Percentiles rank a stretch among this genome's conserved stretches.
Evolutionary conservation across 163 green algal genomes (phyloP).

Genomic region (Scenedesmus sp.): DNA sequence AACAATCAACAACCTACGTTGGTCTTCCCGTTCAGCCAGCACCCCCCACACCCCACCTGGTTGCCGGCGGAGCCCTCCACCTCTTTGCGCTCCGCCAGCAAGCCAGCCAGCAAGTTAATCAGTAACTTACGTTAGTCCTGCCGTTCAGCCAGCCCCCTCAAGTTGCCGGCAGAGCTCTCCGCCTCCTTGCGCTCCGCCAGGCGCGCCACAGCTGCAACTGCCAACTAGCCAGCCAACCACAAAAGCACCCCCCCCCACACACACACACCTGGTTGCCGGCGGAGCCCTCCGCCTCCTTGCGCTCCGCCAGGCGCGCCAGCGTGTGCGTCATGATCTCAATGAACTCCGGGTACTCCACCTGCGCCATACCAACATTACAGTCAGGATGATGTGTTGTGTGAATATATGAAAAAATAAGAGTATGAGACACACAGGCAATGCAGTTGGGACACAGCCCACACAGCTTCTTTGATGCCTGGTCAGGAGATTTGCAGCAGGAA

Average conservation of each 20-base stretch:
- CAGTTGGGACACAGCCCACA: too few species aligned
- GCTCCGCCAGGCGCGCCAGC: constrained; percentile 60
- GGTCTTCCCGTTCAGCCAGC: too few species aligned
- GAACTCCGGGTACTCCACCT: constrained; percentile 79
- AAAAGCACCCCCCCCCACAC: too few species aligned
- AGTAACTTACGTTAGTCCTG: too few species aligned
- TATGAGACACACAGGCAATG: too few species aligned
- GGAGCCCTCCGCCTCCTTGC: constrained; percentile 49
- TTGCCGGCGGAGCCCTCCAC: constrained; percentile 37
- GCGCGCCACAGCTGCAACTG: constrained; percentile 48
- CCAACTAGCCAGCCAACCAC: too few species aligned
- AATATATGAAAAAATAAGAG: too few species aligned
- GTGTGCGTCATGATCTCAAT: constrained; percentile 81
- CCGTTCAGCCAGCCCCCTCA: not conserved
- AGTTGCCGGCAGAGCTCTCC: constrained; percentile 23
- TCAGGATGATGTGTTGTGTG: not conserved
- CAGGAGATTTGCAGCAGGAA: too few species aligned
- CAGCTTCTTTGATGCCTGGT: too few species aligned
- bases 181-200: constrained; percentile 56
- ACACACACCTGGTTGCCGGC: not conserved
- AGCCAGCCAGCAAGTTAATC: not conserved
- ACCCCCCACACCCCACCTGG: not conserved
- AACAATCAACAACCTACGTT: too few species aligned
- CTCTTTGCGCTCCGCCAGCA: constrained; percentile 58
- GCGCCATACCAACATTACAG: not conserved